A percentile compares a stretch with the other conserved stretches of the same genome.
Conservation (phyloP, 2,329 filamentous ascomycete species). For the Xylariaceae sp. region DNA sequence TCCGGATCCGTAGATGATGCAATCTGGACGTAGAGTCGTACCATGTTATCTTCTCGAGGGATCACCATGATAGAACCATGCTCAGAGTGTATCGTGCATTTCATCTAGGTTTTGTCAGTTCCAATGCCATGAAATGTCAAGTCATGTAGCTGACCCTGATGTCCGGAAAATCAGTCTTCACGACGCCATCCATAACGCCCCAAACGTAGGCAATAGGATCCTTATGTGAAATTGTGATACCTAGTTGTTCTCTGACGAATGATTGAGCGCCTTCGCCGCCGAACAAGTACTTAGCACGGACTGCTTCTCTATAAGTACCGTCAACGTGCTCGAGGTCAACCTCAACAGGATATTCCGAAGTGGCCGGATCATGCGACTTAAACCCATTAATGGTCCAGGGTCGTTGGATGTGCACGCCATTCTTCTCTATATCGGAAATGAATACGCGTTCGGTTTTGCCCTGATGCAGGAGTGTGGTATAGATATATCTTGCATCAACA, state of each 20-base stretch:
- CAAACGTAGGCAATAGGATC: conserved; percentile 73
- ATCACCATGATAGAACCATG: conserved; percentile 81
- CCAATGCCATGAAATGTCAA: neutral
- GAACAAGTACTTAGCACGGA: conserved; percentile 71
- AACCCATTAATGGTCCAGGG: conserved; percentile 68
- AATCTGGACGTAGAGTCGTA: conserved; percentile 71
- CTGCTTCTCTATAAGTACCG: conserved; percentile 67
- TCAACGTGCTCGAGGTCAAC: conserved; percentile 79
- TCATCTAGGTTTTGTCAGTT: conserved; percentile 62
- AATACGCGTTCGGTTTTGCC: conserved; percentile 72
- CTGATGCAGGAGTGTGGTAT: conserved; percentile 72
- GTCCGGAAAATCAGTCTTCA: conserved; percentile 75
- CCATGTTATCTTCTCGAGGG: conserved; percentile 69
- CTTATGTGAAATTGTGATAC: conserved; percentile 71
- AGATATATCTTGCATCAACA: conserved; percentile 71
- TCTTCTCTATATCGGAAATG: conserved; percentile 65
- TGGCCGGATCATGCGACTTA: conserved; percentile 56
- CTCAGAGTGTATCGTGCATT: conserved; percentile 75
- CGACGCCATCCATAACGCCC: conserved; percentile 76
- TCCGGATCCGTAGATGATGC: conserved; percentile 63
- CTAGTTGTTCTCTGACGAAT: conserved; percentile 63
- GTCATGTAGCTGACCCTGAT: conserved; percentile 59
- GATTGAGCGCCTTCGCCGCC: conserved; percentile 73
- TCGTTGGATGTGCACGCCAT: conserved; percentile 62
- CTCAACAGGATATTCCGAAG: conserved; percentile 74